Evolutionary conservation across 495 filamentous ascomycete species (phyloP).

Genomic region (Alectoria sarmentosa): DNA sequence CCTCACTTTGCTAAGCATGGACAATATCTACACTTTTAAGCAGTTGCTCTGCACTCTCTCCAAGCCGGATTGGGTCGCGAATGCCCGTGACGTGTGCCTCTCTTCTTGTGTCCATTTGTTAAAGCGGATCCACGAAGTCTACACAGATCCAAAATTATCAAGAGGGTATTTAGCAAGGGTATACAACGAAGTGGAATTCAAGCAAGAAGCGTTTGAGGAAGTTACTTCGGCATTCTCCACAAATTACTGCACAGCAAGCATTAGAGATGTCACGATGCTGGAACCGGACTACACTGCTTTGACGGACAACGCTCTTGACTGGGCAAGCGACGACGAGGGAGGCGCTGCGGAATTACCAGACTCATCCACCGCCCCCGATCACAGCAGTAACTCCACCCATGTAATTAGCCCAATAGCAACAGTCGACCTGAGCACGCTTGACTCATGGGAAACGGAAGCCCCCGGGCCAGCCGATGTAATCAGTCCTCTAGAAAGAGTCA

Average conservation of each 20-base stretch:
- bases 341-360: constrained; percentile 19
- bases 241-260: constrained; percentile 21
- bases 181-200: constrained; percentile 21
- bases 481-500: constrained; percentile 6
- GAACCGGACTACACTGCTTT: constrained; percentile 13
- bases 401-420: constrained; percentile 17
- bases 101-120: constrained; percentile 49
- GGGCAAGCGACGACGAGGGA: constrained; percentile 1
- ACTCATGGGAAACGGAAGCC: constrained; percentile 13
- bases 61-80: constrained; percentile 27
- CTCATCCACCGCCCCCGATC: constrained; percentile 12
- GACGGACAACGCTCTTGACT: constrained; percentile 5
- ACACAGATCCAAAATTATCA: constrained; percentile 22
- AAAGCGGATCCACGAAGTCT: constrained; percentile 43
- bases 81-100: constrained; percentile 34
- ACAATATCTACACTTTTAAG: constrained; percentile 69
- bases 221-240: constrained; percentile 17
- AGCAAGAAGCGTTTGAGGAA: constrained; percentile 16
- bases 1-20: constrained; percentile 58
- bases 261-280: constrained; percentile 16
- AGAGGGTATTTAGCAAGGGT: constrained; percentile 22
- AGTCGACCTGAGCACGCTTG: constrained; percentile 12
- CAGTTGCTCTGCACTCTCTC: constrained; percentile 53
- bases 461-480: neutral
- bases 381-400: constrained; percentile 1